Evolutionary conservation across 2,329 filamentous ascomycete genomes (phyloP).

Genomic region (Dactylellina drechsleri): DNA sequence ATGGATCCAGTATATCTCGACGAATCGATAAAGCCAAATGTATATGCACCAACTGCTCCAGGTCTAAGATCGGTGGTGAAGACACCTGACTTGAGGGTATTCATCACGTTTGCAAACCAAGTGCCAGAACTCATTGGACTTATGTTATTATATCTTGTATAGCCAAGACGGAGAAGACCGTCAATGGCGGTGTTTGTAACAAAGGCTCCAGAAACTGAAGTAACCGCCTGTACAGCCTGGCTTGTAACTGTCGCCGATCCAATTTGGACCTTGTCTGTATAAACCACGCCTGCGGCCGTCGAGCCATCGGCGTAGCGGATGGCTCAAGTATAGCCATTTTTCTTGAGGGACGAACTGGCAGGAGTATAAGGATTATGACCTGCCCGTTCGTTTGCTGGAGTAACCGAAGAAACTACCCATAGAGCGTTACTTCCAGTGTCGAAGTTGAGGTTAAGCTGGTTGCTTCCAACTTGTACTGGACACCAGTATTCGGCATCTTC

Average conservation of each 20-base stretch:
- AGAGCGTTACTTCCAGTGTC: slow-evolving; percentile 80
- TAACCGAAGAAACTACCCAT: slow-evolving; percentile 71
- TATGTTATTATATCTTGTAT: slow-evolving; percentile 73
- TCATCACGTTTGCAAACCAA: slow-evolving; percentile 77
- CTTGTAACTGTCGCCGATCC: slow-evolving; percentile 71
- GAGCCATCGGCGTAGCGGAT: slow-evolving; percentile 76
- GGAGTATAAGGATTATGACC: slow-evolving; percentile 66
- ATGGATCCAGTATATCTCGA: slow-evolving; percentile 73
- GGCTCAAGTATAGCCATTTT: slow-evolving; percentile 68
- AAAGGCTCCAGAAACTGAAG: slow-evolving; percentile 69
- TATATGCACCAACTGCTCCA: slow-evolving; percentile 72
- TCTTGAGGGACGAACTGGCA: slow-evolving; percentile 63
- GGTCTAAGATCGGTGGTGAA: slow-evolving; percentile 77
- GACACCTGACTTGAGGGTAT: slow-evolving; percentile 70
- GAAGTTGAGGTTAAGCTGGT: slow-evolving; percentile 75
- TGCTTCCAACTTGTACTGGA: slow-evolving; percentile 74
- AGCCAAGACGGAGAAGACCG: slow-evolving; percentile 76
- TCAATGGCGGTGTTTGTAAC: slow-evolving; percentile 70
- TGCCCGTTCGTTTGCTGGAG: slow-evolving; percentile 63
- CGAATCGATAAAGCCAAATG: slow-evolving; percentile 76
- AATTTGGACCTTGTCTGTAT: slow-evolving; percentile 73
- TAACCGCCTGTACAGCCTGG: slow-evolving; percentile 75
- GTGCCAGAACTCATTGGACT: slow-evolving; percentile 73
- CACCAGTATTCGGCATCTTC: slow-evolving; percentile 78
- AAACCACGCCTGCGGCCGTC: slow-evolving; percentile 73